phyloP scores from a whole-genome alignment of 2,329 filamentous ascomycete species.

The Furcasterigmium sp. region DNA sequence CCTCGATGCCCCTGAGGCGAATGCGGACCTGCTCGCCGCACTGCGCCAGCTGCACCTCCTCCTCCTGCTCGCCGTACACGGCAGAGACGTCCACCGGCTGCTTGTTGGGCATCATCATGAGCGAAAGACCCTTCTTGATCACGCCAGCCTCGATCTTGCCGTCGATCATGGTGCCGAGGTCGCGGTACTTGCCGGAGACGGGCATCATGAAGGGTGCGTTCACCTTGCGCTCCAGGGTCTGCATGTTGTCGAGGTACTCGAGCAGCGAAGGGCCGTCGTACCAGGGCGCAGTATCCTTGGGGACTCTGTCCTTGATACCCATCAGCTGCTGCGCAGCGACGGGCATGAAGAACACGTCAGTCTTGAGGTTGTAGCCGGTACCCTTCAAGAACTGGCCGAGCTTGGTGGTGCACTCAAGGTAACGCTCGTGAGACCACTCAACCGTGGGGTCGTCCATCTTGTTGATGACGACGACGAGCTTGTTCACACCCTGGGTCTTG shows the following conservation, averaged over 20 bases:
- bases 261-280: constrained; percentile 86
- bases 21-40: constrained; percentile 94
- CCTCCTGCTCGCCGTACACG: constrained; percentile 92
- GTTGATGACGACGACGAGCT: constrained; percentile 91
- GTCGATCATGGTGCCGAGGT: constrained; percentile 96
- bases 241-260: constrained; percentile 93
- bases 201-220: constrained; percentile 99
- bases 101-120: constrained; percentile 95
- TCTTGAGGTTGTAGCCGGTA: constrained; percentile 91
- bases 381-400: constrained; percentile 83
- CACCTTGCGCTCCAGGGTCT: constrained; percentile 86
- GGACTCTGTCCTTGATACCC: constrained; percentile 84
- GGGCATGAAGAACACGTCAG: constrained; percentile 91
- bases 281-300: constrained; percentile 73
- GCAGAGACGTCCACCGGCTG: constrained; percentile 76
- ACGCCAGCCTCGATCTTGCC: constrained; percentile 95
- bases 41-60: constrained; percentile 75
- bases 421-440: constrained; percentile 89
- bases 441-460: constrained; percentile 99
- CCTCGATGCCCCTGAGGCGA: constrained; percentile 89
- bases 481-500: constrained; percentile 97
- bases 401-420: constrained; percentile 89
- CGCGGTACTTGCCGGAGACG: constrained; percentile 89
- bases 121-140: constrained; percentile 79
- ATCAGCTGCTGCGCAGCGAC: constrained; percentile 83